Percentiles rank a stretch among this genome's conserved stretches.
Evolutionary conservation across 257 asterid genomes (phyloP).

Genomic region (Scutellaria galericulata): DNA sequence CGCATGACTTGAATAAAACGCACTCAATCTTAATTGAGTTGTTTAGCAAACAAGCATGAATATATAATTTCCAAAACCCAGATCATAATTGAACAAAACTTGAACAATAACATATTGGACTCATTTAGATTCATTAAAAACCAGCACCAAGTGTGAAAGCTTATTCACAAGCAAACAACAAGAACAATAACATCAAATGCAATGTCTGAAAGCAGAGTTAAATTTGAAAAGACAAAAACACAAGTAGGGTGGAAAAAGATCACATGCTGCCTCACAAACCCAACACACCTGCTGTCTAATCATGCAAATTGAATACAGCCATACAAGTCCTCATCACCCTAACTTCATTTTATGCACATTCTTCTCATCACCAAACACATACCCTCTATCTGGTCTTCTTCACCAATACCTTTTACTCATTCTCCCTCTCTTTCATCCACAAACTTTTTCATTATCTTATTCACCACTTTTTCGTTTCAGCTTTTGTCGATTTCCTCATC

Average conservation of each 20-base stretch:
- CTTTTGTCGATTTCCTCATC: conserved; percentile 33
- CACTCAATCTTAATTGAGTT: no score
- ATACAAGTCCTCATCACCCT: conserved; percentile 48
- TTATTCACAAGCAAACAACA: no score
- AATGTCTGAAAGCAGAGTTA: background rate
- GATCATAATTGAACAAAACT: no score
- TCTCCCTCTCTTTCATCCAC: conserved; percentile 21
- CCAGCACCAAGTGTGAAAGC: no score
- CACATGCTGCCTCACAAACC: conserved; percentile 28
- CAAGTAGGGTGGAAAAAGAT: conserved; percentile 3
- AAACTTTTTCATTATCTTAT: conserved; percentile 20
- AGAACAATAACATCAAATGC: background rate
- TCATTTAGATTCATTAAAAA: no score
- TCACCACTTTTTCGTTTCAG: conserved; percentile 16
- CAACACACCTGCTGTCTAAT: conserved; percentile 36
- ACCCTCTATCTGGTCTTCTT: conserved; percentile 17
- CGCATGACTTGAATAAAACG: no score
- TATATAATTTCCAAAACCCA: no score
- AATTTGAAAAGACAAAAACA: conserved; percentile 2
- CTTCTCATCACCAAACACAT: conserved; percentile 16
- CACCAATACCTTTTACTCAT: conserved; percentile 10
- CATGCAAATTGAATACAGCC: conserved; percentile 48
- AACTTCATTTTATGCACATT: background rate
- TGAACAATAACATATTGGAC: no score
- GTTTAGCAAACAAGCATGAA: no score